A percentile compares a stretch with the other conserved stretches of the same genome.
phyloP scores from a whole-genome alignment of 192 early-diverging fungal genomes.

The Coemansia reversa region DNA sequence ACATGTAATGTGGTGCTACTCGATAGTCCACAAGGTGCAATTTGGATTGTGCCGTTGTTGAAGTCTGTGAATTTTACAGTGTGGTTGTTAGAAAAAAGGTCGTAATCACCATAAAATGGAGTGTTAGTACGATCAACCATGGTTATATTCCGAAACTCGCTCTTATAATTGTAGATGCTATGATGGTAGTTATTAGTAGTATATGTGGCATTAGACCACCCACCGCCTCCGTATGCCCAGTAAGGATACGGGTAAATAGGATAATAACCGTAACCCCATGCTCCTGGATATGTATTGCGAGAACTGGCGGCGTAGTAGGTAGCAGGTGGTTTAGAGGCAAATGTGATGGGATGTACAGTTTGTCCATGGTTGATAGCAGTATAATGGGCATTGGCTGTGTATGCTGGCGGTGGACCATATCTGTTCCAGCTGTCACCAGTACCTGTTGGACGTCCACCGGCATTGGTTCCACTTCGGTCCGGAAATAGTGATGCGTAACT shows the following conservation, averaged over 20 bases:
- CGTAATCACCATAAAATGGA: constrained; percentile 33
- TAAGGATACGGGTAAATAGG: constrained; percentile 49
- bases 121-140: constrained; percentile 36
- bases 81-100: constrained; percentile 25
- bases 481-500: constrained; percentile 46
- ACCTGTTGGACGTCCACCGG: constrained; percentile 33
- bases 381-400: constrained; percentile 39
- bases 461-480: constrained; percentile 26
- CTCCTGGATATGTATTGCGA: constrained; percentile 31
- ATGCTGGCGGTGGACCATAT: constrained; percentile 39
- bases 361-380: constrained; percentile 27
- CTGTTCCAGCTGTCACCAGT: constrained; percentile 21
- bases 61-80: constrained; percentile 44
- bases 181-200: constrained; percentile 14
- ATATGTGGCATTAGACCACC: constrained; percentile 22
- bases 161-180: constrained; percentile 30
- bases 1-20: constrained; percentile 21
- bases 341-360: constrained; percentile 23
- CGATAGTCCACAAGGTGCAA: constrained; percentile 40
- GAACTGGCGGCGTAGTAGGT: constrained; percentile 42
- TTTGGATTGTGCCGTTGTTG: constrained; percentile 44
- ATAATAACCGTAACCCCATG: constrained; percentile 53
- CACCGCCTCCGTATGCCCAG: constrained; percentile 49
- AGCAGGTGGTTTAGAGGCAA: constrained; percentile 23
- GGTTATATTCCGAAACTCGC: constrained; percentile 44